Evolutionary conservation across 2,329 filamentous ascomycete genomes (phyloP), one percentile per base, ranked within the genome.

Genomic region (Cucurbitaria berberidis): DNA sequence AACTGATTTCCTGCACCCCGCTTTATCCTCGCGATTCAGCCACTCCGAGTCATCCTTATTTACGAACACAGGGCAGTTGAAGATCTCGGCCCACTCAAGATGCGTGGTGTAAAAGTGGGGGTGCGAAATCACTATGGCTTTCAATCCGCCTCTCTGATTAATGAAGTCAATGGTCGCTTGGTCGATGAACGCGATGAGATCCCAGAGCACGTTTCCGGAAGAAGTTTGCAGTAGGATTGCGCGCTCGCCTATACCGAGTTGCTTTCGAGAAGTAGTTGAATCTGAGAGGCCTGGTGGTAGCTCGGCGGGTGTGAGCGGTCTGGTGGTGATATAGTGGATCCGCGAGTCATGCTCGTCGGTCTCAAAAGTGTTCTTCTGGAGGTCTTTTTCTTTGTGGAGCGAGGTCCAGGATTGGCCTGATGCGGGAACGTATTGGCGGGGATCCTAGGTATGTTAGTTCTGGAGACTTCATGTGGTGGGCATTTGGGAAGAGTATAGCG

Each of bases 61-160:
- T 1, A 91, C 67, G 64, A 89, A 93, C 0, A 95, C 85, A 0
- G 86, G 86, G 63, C 89, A 92, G 4, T 75, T 26, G 62, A 95
- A 93, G 0, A 81, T 80, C 39, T 78, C 69, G 0, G 88, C 87
- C 90, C 91, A 96, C 60, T 88, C 84, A 0, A 89, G 73, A 70
- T 91, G 88, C 3, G 89, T 89, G 13, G 86, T 86, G 75, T 90
- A 95, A 75, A 90, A 96, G 70, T 96, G 91, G 46, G 91, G 91
- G 74, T 96, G 89, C 10, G 83, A 87, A 57, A 93, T 90, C 0
- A 81, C 86, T 40, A 95, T 92, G 0, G 87, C 89, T 29, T 78
- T 77, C 11, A 96, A 67, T 0, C 89, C 89, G 38, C 90, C 90
- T 6, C 86, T 78, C 0, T 67, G 69, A 5, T 82, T 79, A 63